These are phyloP conservation scores for Tetrahymena elliotti DNA, from an alignment of 73 alveolate genomes.

Conservation along the genomic window DNA sequence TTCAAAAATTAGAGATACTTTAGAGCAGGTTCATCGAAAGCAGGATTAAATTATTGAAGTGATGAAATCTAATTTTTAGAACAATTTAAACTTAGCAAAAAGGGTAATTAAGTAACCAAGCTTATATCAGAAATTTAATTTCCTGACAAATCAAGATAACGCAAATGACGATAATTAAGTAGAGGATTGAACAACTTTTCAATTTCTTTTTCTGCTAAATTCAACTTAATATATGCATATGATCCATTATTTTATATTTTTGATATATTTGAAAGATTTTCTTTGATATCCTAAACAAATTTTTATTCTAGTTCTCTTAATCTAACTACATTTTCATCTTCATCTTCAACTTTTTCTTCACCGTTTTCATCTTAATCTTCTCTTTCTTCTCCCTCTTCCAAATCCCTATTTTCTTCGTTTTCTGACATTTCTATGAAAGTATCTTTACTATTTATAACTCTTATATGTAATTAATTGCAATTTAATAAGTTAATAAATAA, in stretches of 20 bases:
- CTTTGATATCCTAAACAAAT: not conserved
- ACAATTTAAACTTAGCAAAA: not conserved
- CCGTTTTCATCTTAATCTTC: not conserved
- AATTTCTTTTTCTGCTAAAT: not conserved
- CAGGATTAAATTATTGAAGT: not conserved
- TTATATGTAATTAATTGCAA: not conserved
- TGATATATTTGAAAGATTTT: not conserved
- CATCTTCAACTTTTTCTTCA: not conserved
- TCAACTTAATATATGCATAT: not conserved
- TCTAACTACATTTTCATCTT: not conserved
- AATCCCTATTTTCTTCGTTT: not conserved
- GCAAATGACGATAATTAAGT: not conserved
- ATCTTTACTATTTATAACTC: not conserved
- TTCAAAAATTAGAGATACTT: not conserved
- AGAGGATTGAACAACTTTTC: not conserved
- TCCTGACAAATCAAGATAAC: not conserved
- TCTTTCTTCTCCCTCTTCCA: not conserved
- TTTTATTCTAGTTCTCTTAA: not conserved
- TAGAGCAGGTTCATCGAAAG: not conserved
- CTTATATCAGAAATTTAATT: not conserved
- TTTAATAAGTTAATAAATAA: too few relatives aligned
- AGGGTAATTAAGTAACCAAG: not conserved
- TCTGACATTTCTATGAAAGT: not conserved
- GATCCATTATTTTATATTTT: not conserved
- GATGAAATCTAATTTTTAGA: not conserved